These are phyloP conservation scores for Meyerozyma smithsonii DNA, from an alignment of 1,139 yeast genomes.

Conservation along the genomic window DNA sequence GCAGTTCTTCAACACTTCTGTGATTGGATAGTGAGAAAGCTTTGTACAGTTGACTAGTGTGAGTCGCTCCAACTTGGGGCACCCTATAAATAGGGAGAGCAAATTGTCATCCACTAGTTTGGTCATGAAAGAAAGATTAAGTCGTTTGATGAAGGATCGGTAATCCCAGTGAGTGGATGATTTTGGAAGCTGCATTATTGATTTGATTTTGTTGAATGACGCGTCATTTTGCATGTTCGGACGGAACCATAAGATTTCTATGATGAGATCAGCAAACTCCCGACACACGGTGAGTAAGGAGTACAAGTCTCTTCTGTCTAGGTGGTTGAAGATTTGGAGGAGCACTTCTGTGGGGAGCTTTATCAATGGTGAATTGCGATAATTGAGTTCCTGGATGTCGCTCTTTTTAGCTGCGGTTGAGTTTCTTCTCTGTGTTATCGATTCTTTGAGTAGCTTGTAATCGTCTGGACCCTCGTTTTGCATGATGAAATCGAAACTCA, in stretches of 20 bases:
- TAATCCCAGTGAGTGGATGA: slow-evolving; percentile 63
- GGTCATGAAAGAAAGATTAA: slow-evolving; percentile 76
- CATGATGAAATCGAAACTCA: slow-evolving; percentile 22
- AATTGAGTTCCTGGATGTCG: slow-evolving; percentile 21
- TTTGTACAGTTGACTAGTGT: slow-evolving; percentile 78
- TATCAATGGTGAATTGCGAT: slow-evolving; percentile 43
- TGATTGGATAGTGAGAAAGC: slow-evolving; percentile 57
- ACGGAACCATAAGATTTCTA: slow-evolving; percentile 85
- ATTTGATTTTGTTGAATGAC: slow-evolving; percentile 47
- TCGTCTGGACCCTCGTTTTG: slow-evolving; percentile 33
- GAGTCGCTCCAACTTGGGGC: slow-evolving; percentile 76
- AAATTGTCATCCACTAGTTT: slow-evolving; percentile 62
- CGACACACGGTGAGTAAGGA: slow-evolving; percentile 72
- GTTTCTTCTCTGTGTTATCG: slow-evolving; percentile 27
- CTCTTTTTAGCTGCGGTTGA: slow-evolving; percentile 14
- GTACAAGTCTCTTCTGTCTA: slow-evolving; percentile 65
- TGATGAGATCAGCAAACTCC: slow-evolving; percentile 74
- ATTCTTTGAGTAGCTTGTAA: slow-evolving; percentile 32
- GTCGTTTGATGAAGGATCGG: slow-evolving; percentile 67
- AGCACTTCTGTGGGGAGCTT: slow-evolving; percentile 79
- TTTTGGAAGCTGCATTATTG: slow-evolving; percentile 50
- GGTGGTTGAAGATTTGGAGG: slow-evolving; percentile 61
- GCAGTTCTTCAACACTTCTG: slow-evolving; percentile 60
- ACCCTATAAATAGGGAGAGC: slow-evolving; percentile 52
- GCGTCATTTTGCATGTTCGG: slow-evolving; percentile 65